A percentile compares a stretch with the other conserved stretches of the same genome.
These are phyloP conservation scores for Euphorbia schlechtendalii DNA, from an alignment of 441 rosid genomes.

Conservation along the genomic window DNA sequence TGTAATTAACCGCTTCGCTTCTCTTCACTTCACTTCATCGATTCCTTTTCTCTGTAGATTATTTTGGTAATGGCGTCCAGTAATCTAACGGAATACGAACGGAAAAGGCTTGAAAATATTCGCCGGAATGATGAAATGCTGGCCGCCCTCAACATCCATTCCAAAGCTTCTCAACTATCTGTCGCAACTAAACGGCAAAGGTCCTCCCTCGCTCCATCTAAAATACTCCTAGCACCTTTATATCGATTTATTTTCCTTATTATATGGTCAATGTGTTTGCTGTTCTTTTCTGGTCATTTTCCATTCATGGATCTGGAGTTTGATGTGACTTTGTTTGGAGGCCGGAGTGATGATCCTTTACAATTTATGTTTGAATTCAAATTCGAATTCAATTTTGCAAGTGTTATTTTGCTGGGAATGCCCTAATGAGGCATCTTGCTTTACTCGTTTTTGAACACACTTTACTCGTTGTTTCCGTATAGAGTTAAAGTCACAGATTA, in stretches of 20 bases:
- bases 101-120: slow-evolving; percentile 64
- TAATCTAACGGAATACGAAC: slow-evolving; percentile 66
- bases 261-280: too few species aligned
- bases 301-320: too few species aligned
- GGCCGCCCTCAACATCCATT: slow-evolving; percentile 43
- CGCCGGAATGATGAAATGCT: slow-evolving; percentile 62
- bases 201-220: slow-evolving; percentile 21
- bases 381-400: not conserved
- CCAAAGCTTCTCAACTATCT: slow-evolving; percentile 51
- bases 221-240: too few species aligned
- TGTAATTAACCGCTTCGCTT: too few species aligned
- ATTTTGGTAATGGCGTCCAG: slow-evolving; percentile 43
- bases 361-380: not conserved
- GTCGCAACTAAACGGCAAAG: slow-evolving; percentile 47
- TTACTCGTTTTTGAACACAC: not conserved
- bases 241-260: too few species aligned
- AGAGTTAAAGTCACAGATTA: not conserved
- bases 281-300: too few species aligned
- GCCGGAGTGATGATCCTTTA: not conserved
- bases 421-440: not conserved
- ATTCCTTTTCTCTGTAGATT: not conserved
- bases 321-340: not conserved
- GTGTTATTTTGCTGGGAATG: too few species aligned
- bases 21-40: too few species aligned
- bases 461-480: not conserved